phyloP scores from a whole-genome alignment of 352 stramenopile species.

The Saprolegnia diclina region DNA sequence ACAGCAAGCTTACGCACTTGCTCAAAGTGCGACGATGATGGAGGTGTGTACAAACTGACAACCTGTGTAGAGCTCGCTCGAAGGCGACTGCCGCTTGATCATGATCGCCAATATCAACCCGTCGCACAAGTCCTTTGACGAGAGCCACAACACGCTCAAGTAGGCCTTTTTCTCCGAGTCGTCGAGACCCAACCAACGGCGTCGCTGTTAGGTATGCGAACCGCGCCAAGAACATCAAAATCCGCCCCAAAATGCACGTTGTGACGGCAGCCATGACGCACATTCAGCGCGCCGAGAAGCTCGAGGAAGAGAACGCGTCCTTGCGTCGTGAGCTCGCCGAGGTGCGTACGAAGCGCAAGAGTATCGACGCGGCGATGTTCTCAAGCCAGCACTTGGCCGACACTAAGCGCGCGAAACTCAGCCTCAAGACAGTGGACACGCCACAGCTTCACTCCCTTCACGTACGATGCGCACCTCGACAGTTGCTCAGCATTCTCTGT shows the following conservation, averaged over 20 bases:
- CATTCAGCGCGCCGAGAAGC: conserved; percentile 49
- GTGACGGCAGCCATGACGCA: conserved; percentile 66
- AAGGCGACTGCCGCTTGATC: conserved; percentile 83
- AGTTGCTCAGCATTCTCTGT: not conserved
- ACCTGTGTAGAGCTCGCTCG: conserved; percentile 56
- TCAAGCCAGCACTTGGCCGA: conserved; percentile 33
- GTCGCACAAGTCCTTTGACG: conserved; percentile 72
- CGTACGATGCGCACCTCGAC: conserved; percentile 23
- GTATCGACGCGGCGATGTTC: conserved; percentile 33
- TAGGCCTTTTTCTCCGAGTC: conserved; percentile 28
- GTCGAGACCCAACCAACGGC: not conserved
- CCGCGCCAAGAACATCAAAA: conserved; percentile 88
- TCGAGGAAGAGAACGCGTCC: conserved; percentile 48
- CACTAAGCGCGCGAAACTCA: conserved; percentile 12
- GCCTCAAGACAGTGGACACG: not conserved
- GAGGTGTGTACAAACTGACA: not conserved
- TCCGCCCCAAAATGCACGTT: conserved; percentile 75
- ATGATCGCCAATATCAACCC: conserved; percentile 88
- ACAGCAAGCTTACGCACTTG: conserved; percentile 82
- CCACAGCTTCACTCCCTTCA: conserved; percentile 31
- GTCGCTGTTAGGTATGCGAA: conserved; percentile 54
- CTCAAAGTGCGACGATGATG: conserved; percentile 47
- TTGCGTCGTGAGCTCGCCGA: conserved; percentile 36
- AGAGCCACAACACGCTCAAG: conserved; percentile 88
- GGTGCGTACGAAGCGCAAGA: conserved; percentile 41